phyloP scores from a whole-genome alignment of 805 yeast species.

The Candida vartiovaarae region DNA sequence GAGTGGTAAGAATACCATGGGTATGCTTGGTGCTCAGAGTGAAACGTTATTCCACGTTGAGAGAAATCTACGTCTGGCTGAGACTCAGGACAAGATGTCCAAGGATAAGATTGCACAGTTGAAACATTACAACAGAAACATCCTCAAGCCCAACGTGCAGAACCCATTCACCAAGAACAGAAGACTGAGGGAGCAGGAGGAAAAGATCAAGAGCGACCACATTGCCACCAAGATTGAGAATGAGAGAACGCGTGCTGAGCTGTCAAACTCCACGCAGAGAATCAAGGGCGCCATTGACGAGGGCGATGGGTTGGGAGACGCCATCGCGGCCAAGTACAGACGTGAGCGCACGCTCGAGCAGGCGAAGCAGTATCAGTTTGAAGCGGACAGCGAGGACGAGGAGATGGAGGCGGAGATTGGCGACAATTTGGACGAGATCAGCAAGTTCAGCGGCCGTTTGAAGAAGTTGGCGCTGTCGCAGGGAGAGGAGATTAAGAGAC shows the following conservation, averaged over 20 bases:
- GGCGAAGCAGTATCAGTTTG: conserved; percentile 71
- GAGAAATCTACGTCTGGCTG: conserved; percentile 65
- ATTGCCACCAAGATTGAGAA: conserved; percentile 54
- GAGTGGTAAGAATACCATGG: conserved; percentile 75
- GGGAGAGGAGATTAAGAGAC: conserved; percentile 72
- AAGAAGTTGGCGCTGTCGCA: conserved; percentile 66
- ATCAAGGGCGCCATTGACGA: conserved; percentile 54
- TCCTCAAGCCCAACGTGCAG: conserved; percentile 70
- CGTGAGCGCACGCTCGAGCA: conserved; percentile 34
- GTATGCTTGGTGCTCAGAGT: conserved; percentile 90
- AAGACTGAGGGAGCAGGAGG: conserved; percentile 68
- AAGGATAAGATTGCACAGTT: conserved; percentile 77
- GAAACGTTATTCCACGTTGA: conserved; percentile 80
- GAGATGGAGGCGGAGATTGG: conserved; percentile 87
- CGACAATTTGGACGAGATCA: conserved; percentile 72
- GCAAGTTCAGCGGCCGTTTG: conserved; percentile 59
- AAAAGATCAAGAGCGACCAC: conserved; percentile 52
- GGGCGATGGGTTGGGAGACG: conserved; percentile 26
- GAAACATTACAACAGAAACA: conserved; percentile 69
- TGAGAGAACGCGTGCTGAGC: conserved; percentile 51
- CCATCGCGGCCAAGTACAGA: conserved; percentile 29
- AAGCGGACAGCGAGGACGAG: conserved; percentile 88
- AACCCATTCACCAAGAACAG: conserved; percentile 88
- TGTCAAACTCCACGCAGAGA: conserved; percentile 62
- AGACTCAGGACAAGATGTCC: conserved; percentile 75